Conservation (phyloP, 345 rosid genomes). For the Syzygium grande region DNA sequence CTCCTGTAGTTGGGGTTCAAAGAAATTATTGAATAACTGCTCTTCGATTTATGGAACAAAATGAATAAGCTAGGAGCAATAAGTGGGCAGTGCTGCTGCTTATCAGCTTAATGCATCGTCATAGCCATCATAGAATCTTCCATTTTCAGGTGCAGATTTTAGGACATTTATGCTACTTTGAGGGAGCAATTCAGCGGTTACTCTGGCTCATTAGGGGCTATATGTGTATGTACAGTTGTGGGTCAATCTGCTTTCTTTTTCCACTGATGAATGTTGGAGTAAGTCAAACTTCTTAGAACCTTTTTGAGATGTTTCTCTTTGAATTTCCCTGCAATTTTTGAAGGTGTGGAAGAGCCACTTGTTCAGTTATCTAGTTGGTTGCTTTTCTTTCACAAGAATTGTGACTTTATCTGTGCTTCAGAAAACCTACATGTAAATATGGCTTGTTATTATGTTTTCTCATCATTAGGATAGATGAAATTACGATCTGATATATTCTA, state of each 20-base stretch:
- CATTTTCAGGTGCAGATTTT: background rate
- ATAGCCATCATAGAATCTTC: background rate
- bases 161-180: background rate
- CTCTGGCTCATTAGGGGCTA: background rate
- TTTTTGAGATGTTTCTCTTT: background rate
- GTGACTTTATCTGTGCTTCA: background rate
- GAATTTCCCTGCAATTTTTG: background rate
- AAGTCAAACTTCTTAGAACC: background rate
- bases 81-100: background rate
- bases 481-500: background rate
- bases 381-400: too few relatives aligned
- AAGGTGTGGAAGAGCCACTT: background rate
- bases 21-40: background rate
- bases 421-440: background rate
- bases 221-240: background rate
- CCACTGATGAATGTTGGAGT: background rate
- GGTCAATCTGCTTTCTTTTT: background rate
- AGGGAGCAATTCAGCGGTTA: background rate
- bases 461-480: background rate
- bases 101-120: background rate
- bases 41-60: background rate
- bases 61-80: background rate
- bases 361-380: background rate
- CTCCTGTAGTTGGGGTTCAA: background rate
- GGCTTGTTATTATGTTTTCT: background rate